Evolutionary conservation across 2,329 filamentous ascomycete genomes (phyloP).

Genomic region (Chrysoporthe austroafricana): DNA sequence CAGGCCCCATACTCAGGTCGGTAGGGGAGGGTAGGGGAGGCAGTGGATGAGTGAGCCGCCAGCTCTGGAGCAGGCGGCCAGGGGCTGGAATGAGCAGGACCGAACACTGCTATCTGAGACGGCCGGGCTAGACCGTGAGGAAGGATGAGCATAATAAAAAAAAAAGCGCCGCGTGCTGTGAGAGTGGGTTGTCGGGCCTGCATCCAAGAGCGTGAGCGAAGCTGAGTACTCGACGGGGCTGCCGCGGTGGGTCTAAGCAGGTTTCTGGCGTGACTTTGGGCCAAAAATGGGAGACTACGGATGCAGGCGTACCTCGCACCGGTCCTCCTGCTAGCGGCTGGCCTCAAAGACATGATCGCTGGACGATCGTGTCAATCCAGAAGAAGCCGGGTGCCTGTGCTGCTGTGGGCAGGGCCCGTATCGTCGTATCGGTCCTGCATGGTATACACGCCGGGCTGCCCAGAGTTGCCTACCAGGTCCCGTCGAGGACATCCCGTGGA

Average conservation of each 20-base stretch:
- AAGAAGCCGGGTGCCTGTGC: background rate
- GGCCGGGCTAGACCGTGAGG: background rate
- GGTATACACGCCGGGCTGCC: no score
- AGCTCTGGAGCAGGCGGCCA: background rate
- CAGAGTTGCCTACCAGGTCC: background rate
- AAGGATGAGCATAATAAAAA: background rate
- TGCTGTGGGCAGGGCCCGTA: background rate
- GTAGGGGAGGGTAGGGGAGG: constrained; percentile 5
- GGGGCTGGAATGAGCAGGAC: background rate
- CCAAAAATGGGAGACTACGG: background rate
- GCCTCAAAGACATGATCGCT: background rate
- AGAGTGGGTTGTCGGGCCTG: constrained; percentile 6
- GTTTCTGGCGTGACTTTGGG: background rate
- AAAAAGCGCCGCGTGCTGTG: background rate
- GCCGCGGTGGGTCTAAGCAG: background rate
- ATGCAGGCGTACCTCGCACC: background rate
- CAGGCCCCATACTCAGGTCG: background rate
- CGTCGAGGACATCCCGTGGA: background rate
- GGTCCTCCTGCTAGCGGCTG: background rate
- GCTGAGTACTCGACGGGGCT: background rate
- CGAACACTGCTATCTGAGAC: background rate
- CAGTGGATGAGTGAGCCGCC: constrained; percentile 8
- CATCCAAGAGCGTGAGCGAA: background rate
- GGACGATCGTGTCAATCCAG: background rate
- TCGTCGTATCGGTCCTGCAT: background rate